A percentile compares a stretch with the other conserved stretches of the same genome.
These are phyloP conservation scores for Solanum chacoense DNA, from an alignment of 305 asterid genomes.

Conservation along the genomic window DNA sequence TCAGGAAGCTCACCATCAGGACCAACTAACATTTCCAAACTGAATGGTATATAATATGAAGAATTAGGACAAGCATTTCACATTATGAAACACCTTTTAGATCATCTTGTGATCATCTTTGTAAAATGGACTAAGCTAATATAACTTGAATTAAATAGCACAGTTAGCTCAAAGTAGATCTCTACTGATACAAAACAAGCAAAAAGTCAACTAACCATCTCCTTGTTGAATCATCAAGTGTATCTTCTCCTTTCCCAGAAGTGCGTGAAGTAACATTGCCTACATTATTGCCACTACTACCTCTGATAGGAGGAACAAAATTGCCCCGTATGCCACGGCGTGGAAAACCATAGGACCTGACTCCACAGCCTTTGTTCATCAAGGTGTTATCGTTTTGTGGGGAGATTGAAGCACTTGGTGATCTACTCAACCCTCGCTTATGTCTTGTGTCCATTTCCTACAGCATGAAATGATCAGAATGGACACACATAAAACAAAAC, in stretches of 20 bases:
- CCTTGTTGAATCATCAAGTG: constrained; percentile 71
- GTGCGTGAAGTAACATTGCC: constrained; percentile 58
- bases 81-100: constrained; percentile 1
- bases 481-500: neutral
- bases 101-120: neutral
- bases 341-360: constrained; percentile 55
- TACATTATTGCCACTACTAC: constrained; percentile 54
- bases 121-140: neutral
- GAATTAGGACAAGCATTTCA: neutral
- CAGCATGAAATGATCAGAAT: constrained; percentile 7
- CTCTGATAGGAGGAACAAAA: constrained; percentile 84
- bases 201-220: constrained; percentile 48
- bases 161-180: neutral
- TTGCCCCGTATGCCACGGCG: constrained; percentile 93
- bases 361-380: constrained; percentile 51
- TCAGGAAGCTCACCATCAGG: constrained; percentile 99
- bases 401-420: constrained; percentile 67
- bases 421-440: constrained; percentile 59
- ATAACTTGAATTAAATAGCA: neutral
- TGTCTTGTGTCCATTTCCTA: constrained; percentile 94
- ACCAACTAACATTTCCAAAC: constrained; percentile 83
- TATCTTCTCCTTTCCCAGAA: constrained; percentile 75
- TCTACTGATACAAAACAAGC: neutral
- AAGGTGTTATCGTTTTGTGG: constrained; percentile 59
- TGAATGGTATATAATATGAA: constrained; percentile 17